A percentile compares a stretch with the other conserved stretches of the same genome.
phyloP scores from a whole-genome alignment of 1,139 yeast genomes.

The Casaregolazyma lundiana region DNA sequence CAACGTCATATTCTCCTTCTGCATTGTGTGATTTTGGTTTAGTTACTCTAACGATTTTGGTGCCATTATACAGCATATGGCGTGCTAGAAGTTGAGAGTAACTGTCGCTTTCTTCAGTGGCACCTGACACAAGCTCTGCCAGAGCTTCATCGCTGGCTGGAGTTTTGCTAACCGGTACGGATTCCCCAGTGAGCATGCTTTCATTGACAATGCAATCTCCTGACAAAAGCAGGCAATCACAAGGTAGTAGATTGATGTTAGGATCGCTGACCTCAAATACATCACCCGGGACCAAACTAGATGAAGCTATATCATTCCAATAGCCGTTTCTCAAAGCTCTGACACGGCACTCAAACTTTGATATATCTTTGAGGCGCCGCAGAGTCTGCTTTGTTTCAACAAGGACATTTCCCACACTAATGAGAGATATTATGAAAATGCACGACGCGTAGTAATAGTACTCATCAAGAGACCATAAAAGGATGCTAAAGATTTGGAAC shows the following conservation, averaged over 20 bases:
- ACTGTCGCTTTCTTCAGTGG: neutral
- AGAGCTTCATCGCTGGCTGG: conserved; percentile 64
- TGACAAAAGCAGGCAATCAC: conserved; percentile 79
- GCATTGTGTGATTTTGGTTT: conserved; percentile 48
- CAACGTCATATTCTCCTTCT: conserved; percentile 48
- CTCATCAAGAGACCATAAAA: conserved; percentile 87
- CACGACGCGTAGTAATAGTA: conserved; percentile 92
- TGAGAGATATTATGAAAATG: conserved; percentile 76
- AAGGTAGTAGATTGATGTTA: conserved; percentile 64
- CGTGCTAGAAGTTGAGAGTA: conserved; percentile 44
- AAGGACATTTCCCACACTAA: conserved; percentile 74
- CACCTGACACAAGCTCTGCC: conserved; percentile 37
- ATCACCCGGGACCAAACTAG: conserved; percentile 94
- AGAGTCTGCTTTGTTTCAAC: conserved; percentile 79
- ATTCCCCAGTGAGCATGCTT: conserved; percentile 95
- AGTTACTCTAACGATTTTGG: conserved; percentile 78
- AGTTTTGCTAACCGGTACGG: conserved; percentile 87
- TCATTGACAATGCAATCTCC: conserved; percentile 96
- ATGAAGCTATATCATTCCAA: conserved; percentile 79
- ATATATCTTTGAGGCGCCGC: conserved; percentile 65
- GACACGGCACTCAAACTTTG: conserved; percentile 70
- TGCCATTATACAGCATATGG: conserved; percentile 80
- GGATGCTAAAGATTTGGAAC: conserved; percentile 86
- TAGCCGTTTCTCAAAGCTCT: conserved; percentile 90
- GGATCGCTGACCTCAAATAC: conserved; percentile 90